Conservation (phyloP, 2,329 filamentous ascomycete genomes). For the Xylariaceae sp. region DNA sequence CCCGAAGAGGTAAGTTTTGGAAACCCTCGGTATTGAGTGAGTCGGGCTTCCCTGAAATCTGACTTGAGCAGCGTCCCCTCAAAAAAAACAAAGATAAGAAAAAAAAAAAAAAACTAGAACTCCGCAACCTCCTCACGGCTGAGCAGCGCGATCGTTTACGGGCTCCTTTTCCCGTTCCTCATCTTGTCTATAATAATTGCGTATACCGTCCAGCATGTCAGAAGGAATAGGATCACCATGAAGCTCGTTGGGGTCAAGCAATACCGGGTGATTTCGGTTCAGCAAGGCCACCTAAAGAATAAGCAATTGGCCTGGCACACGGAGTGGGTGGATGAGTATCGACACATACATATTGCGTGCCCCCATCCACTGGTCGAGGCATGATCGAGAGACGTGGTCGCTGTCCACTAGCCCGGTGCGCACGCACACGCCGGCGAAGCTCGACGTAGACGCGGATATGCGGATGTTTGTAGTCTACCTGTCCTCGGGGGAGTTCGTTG, state of each 20-base stretch:
- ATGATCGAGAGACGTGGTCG: background rate
- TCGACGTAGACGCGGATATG: background rate
- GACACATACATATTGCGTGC: background rate
- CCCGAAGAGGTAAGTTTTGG: no score
- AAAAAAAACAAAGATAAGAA: no score
- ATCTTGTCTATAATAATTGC: background rate
- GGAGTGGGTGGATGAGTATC: background rate
- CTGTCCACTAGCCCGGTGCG: background rate
- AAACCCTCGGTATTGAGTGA: no score
- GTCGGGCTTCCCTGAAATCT: no score
- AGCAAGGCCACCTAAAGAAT: background rate
- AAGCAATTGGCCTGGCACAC: background rate
- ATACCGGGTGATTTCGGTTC: background rate
- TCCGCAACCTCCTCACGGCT: background rate
- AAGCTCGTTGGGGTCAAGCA: background rate
- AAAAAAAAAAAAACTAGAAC: background rate
- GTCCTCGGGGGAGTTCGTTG: background rate
- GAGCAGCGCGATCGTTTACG: background rate
- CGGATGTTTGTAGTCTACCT: background rate
- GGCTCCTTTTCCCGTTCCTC: background rate
- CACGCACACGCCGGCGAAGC: background rate
- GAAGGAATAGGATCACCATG: background rate
- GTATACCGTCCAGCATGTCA: background rate
- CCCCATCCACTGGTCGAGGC: background rate
- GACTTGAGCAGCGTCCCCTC: no score